phyloP scores from a whole-genome alignment of 345 rosid species.

The Camelina sativa region DNA sequence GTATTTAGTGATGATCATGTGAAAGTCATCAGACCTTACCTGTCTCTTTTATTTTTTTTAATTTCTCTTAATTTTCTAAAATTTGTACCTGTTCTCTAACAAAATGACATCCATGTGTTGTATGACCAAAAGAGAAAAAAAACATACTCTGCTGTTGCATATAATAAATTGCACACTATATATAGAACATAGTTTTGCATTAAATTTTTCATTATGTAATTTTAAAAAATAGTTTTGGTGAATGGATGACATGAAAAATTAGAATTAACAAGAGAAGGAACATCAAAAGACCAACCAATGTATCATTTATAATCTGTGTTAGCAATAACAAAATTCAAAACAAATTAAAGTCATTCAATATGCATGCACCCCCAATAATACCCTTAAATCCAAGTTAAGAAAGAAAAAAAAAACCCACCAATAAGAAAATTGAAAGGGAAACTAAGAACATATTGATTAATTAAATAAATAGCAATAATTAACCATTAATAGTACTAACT shows the following conservation, averaged over 20 bases:
- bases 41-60: slow-evolving; percentile 32
- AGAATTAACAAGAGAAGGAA: slow-evolving; percentile 32
- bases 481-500: slow-evolving; percentile 39
- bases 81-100: neutral
- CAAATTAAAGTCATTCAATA: slow-evolving; percentile 46
- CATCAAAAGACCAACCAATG: slow-evolving; percentile 40
- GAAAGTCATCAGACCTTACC: slow-evolving; percentile 45
- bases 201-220: neutral
- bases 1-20: slow-evolving; percentile 46
- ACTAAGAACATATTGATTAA: slow-evolving; percentile 37
- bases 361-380: slow-evolving; percentile 44
- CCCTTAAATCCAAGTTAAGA: slow-evolving; percentile 34
- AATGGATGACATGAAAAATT: neutral
- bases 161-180: neutral
- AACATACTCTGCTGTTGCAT: slow-evolving; percentile 8
- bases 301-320: slow-evolving; percentile 49
- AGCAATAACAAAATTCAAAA: slow-evolving; percentile 40
- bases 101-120: slow-evolving; percentile 31
- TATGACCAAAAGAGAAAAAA: neutral
- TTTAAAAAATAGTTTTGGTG: too few relatives aligned
- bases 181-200: neutral
- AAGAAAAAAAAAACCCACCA: slow-evolving; percentile 24
- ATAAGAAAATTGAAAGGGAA: slow-evolving; percentile 29
- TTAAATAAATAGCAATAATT: slow-evolving; percentile 39
- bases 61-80: slow-evolving; percentile 7